Conservation (phyloP, 805 yeast species). For the Metschnikowia peoriensis region DNA sequence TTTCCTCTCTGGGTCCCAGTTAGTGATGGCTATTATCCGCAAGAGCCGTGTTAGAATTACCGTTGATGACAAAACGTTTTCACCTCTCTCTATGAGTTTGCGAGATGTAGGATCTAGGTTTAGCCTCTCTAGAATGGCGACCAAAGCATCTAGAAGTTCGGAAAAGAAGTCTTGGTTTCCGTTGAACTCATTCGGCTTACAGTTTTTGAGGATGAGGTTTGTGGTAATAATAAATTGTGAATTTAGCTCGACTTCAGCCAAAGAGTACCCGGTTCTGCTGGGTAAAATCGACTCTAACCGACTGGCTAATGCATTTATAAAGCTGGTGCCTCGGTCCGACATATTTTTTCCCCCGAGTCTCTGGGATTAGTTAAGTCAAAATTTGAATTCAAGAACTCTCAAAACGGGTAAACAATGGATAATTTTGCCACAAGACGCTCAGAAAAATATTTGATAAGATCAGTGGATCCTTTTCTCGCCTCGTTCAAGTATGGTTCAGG, state of each 20-base stretch:
- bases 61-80: slow-evolving; percentile 30
- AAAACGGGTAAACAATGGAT: no score
- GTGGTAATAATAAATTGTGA: slow-evolving; percentile 37
- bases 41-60: slow-evolving; percentile 33
- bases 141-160: slow-evolving; percentile 24
- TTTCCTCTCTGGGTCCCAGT: slow-evolving; percentile 26
- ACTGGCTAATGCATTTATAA: slow-evolving; percentile 13
- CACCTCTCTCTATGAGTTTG: slow-evolving; percentile 29
- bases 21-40: slow-evolving; percentile 24
- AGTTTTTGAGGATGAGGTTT: slow-evolving; percentile 23
- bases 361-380: not conserved
- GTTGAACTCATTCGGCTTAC: slow-evolving; percentile 16
- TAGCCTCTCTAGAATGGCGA: slow-evolving; percentile 21
- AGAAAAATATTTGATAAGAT: no score
- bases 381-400: no score
- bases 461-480: no score
- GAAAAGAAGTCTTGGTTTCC: slow-evolving; percentile 15
- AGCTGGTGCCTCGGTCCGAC: slow-evolving; percentile 12
- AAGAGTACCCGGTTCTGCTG: slow-evolving; percentile 35
- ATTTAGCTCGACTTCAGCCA: slow-evolving; percentile 41
- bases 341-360: not conserved
- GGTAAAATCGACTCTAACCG: slow-evolving; percentile 38
- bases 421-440: no score
- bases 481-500: no score
- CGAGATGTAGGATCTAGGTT: slow-evolving; percentile 14